These are phyloP conservation scores for Tolypocladium paradoxum DNA, from an alignment of 2,329 filamentous ascomycete species.

Conservation along the genomic window DNA sequence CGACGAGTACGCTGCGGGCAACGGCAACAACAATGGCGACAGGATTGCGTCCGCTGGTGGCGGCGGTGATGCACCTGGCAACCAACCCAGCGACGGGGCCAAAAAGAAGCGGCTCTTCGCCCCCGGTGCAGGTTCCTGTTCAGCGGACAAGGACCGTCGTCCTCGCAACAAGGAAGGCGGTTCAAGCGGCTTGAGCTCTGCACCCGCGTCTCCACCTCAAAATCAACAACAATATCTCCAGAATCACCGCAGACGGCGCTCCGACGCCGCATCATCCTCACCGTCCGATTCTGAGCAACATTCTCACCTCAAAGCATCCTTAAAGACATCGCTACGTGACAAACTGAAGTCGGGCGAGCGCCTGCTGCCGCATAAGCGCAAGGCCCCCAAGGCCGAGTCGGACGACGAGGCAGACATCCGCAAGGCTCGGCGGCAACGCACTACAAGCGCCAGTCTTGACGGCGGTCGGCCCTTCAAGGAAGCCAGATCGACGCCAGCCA, in stretches of 20 bases:
- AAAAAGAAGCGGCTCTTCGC: conserved; percentile 40
- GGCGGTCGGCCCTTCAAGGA: conserved; percentile 20
- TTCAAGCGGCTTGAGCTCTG: conserved; percentile 48
- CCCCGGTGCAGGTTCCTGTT: conserved; percentile 12
- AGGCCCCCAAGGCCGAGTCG: conserved; percentile 41
- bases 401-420: conserved; percentile 46
- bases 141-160: conserved; percentile 27
- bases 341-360: conserved; percentile 37
- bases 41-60: conserved; percentile 16
- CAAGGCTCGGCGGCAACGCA: conserved; percentile 43
- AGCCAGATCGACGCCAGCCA: conserved; percentile 19
- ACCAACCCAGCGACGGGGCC: conserved; percentile 18
- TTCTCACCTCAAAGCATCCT: conserved; percentile 27
- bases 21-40: conserved; percentile 24
- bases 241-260: conserved; percentile 20
- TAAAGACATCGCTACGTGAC: conserved; percentile 35
- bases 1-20: conserved; percentile 10
- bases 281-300: conserved; percentile 49
- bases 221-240: conserved; percentile 15
- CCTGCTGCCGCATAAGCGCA: conserved; percentile 39
- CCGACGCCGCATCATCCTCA: conserved; percentile 31
- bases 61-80: conserved; percentile 15
- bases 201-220: conserved; percentile 42
- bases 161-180: conserved; percentile 33
- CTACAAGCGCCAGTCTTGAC: conserved; percentile 32